Base-by-base conservation (phyloP, 1,284 basidiomycete species). In the Sporisorium scitamineum region DNA sequence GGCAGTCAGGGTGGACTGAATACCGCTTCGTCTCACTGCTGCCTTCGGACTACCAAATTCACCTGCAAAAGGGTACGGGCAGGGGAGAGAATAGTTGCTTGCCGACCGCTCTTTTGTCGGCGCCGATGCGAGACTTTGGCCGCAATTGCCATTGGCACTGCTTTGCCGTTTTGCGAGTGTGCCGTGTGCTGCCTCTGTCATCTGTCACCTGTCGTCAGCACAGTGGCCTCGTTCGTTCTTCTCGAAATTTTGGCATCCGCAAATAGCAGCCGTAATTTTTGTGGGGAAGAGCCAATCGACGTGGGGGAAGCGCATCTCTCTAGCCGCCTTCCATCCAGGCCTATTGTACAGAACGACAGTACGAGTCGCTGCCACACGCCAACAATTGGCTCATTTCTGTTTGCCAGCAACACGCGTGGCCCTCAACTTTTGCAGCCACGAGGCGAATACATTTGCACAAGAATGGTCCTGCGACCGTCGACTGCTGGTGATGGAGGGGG, bases 61-160 rank as follows among this genome's bases (percentile, higher is more conserved):
- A 9, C 20, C 39, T 26, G 47, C 29, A 52, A 52, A 32, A 44
- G 37, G 41, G 24, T 22, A 7, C 51, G 37, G 26, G 39, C 39
- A 42, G 20, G 39, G 39, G 39, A 42, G 39, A 1, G 10, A 42
- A 9, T n/a, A 47, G 37, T 22, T 11, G 34, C 44, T 42, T 47
- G 32, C 14, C 44, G n/a, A 29, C 29, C 54, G 61, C 54, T 52
- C 45, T 56, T 51, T 63, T 56, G 48, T 63, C 54, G 61, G 54
- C 61, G 61, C 61, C 61, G 61, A 63, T 47, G 45, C 60, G 47
- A 48, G 47, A 37, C 11, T n/a, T 31, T 50, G 34, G 11, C 41
- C 10, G 50, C 42, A 34, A 59, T 41, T n/a, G 27, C 37, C 53
- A 41, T 34, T 6, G n/a, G n/a, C n/a, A n/a, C 34, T 34, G 34